Evolutionary conservation across 345 rosid species (phyloP).

Genomic region (Eucalyptus lansdowneana): DNA sequence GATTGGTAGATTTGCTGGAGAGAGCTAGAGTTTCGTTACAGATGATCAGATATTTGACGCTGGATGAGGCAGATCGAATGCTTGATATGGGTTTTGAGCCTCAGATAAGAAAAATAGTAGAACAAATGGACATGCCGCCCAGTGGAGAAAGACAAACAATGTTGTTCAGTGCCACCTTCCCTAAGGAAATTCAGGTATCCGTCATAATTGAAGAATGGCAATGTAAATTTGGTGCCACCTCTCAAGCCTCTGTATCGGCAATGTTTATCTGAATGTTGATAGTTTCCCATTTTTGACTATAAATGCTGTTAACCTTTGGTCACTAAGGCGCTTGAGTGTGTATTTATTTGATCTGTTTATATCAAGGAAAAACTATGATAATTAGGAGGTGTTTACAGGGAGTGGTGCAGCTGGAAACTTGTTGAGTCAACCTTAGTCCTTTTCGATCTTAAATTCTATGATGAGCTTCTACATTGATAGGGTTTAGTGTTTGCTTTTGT

Average conservation of each 20-base stretch:
- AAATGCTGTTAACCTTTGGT: neutral
- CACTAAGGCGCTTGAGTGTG: neutral
- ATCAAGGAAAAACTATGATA: neutral
- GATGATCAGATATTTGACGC: constrained; percentile 82
- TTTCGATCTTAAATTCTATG: neutral
- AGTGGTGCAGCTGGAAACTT: neutral
- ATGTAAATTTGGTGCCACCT: neutral
- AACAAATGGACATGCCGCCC: constrained; percentile 95
- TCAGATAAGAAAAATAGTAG: constrained; percentile 92
- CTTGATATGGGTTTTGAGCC: constrained; percentile 99
- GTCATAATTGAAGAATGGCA: neutral
- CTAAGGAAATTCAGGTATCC: constrained; percentile 88
- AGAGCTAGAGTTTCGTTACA: constrained; percentile 93
- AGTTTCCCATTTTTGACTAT: neutral
- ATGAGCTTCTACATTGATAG: neutral
- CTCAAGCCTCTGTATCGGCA: neutral
- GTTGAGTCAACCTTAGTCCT: neutral
- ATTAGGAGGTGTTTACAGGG: neutral
- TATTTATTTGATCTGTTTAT: neutral
- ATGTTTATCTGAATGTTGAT: neutral
- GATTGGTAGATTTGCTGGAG: constrained; percentile 90
- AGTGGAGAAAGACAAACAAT: constrained; percentile 82
- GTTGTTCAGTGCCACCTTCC: constrained; percentile 97
- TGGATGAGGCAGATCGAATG: constrained; percentile 99
- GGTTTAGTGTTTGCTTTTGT: neutral